Conservation (phyloP, 805 yeast genomes). For the Cyberlindnera bimundalis region DNA sequence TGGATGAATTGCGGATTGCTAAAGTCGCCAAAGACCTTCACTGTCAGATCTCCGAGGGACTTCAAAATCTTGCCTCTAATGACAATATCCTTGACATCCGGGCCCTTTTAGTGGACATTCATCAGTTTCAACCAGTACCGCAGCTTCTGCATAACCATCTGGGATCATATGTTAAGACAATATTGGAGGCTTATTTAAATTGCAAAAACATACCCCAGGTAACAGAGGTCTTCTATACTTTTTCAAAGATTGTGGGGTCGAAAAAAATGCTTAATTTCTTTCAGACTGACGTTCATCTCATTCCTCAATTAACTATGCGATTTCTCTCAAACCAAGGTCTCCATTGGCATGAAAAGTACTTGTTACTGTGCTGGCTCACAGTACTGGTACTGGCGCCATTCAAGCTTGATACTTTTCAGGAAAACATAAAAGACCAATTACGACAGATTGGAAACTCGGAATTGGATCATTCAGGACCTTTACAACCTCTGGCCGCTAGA, state of each 20-base stretch:
- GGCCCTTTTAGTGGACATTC: constrained; percentile 27
- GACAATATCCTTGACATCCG: not conserved
- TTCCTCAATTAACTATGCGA: constrained; percentile 36
- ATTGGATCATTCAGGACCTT: constrained; percentile 37
- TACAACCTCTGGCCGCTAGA: constrained; percentile 30
- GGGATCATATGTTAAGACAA: constrained; percentile 4
- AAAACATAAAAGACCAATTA: constrained; percentile 31
- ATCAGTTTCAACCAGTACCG: constrained; percentile 54
- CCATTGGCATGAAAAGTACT: constrained; percentile 46
- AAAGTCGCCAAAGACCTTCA: constrained; percentile 17
- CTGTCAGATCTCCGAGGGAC: not conserved
- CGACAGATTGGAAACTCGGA: constrained; percentile 24
- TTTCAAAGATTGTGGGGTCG: constrained; percentile 64
- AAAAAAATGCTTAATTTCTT: constrained; percentile 59
- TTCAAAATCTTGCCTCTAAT: not conserved
- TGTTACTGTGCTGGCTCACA: constrained; percentile 68
- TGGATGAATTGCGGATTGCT: constrained; percentile 19
- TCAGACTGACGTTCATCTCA: constrained; percentile 52
- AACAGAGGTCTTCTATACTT: constrained; percentile 45
- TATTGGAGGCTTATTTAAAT: constrained; percentile 28
- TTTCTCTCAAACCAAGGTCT: constrained; percentile 17
- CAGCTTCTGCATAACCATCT: constrained; percentile 45
- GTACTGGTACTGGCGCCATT: constrained; percentile 75
- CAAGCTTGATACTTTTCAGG: constrained; percentile 41
- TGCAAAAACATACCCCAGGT: not conserved